Evolutionary conservation across 2,329 filamentous ascomycete species (phyloP).

Genomic region (Ophiostoma himal-ulmi): DNA sequence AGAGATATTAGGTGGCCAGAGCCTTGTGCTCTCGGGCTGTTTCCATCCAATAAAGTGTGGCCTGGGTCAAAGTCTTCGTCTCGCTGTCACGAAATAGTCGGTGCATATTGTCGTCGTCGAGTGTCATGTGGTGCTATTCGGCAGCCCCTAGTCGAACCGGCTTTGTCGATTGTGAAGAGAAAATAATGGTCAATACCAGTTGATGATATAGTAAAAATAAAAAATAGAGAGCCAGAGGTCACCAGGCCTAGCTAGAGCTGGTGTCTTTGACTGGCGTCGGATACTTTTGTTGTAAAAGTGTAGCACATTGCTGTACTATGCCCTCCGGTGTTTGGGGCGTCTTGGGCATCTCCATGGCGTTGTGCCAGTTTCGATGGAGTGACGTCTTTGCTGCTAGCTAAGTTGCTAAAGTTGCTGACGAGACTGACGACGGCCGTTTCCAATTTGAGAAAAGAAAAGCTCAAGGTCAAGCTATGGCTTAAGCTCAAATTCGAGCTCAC

Average conservation of each 20-base stretch:
- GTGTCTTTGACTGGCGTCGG: not conserved
- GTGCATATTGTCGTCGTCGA: not conserved
- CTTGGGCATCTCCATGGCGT: slow-evolving; percentile 11
- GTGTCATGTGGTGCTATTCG: not conserved
- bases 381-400: not conserved
- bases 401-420: not conserved
- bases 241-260: not conserved
- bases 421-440: slow-evolving; percentile 5
- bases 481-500: not conserved
- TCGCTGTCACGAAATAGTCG: not conserved
- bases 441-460: not conserved
- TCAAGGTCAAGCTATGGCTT: not conserved
- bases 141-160: not conserved
- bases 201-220: not conserved
- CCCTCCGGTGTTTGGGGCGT: slow-evolving; percentile 15
- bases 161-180: not conserved
- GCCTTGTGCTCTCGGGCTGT: not conserved
- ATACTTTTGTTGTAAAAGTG: slow-evolving; percentile 9
- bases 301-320: not conserved
- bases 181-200: slow-evolving; percentile 1
- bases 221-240: not conserved
- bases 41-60: not conserved
- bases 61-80: not conserved
- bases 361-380: not conserved
- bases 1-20: not conserved